Evolutionary conservation across 179 eudicot genomes (phyloP), one percentile per base, ranked within the genome.

Genomic region (Nepenthes alata): DNA sequence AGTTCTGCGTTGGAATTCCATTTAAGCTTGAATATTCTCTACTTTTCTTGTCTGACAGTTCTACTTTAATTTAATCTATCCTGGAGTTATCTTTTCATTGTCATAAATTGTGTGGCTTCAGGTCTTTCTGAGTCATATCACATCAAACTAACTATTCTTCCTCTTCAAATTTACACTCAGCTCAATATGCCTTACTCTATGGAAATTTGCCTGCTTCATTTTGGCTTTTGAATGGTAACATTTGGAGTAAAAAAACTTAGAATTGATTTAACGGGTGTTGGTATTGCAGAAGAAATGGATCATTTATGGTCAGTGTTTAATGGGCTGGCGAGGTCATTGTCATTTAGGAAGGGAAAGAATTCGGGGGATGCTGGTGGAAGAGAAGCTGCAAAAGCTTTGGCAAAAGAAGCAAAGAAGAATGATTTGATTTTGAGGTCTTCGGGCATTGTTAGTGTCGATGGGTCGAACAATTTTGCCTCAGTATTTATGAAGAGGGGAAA

Each of bases 291-390:
- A 11, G 53, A 6, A 67, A 91, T 91, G 98, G 96, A 85, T 72
- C 93, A 76, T 72, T 80, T 88, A 25, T 72, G 95, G 59, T 75
- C 96, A 53, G 85, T 86, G 93, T 89, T 89, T 59, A 79, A 81
- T 73, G 98, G 90, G 58, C 55, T 93, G 63, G 81, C 88, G 53
- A 89, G 86, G 72, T 79, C 96, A 3, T 61, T 89, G 41, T 75
- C 80, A 35, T 72, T 67, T 1, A 85, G 74, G 72, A 80, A 69
- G 66, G 67, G 66, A 70, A 71, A 70, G 74, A 57, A 70, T 78
- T 80, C 75, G 53, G 76, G 80, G 67, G 59, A 60, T 60, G 75
- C 68, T 75, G 86, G 73, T 61, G 88, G 81, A 58, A 80, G 70
- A 72, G 93, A 83, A 51, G 82, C 89, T 58, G 89, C 77, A 48